Base-by-base conservation (phyloP, 2,329 filamentous ascomycete genomes). In the Phaeophleospora eucalypticola region DNA sequence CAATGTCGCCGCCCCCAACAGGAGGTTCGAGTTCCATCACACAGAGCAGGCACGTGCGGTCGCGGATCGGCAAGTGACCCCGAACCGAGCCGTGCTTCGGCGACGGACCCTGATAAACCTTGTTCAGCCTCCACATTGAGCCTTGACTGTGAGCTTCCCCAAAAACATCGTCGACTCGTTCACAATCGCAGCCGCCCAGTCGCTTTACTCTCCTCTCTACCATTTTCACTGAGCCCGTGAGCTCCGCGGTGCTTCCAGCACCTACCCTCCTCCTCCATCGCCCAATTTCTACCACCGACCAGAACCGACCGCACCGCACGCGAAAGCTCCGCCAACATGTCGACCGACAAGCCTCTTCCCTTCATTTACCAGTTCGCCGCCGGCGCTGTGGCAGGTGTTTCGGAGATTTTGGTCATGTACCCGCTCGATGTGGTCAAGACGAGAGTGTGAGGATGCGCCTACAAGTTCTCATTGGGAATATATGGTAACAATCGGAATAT, bases 371-470 rank as follows among this genome's bases (percentile, higher is more conserved):
- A 95, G 76, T 95, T 97, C 77, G 86, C 84, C 69, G 90, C 91
- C 66, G 90, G 90, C 83, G 93, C 93, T 68, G 87, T 98, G 67
- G 93, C 93, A 66, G 93, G 93, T 78, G 90, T 98, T 58, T 97
- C 91, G 62, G 93, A 98, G 60, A 61, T 64, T 45, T 51, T 67
- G 54, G 58, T 59, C 68, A 96, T 90, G 93, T 98, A 98, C 77
- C 93, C 93, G 59, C 79, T 98, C 69, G 93, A 98, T 70, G 93
- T 98, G 49, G 89, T 97, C 71, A 97, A 97, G 81, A 97, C 93
- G 57, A 80, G 91, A 84, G 86, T 95, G 87, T 93, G 81, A 79
- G 84, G 24, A 39, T 15, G 20, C 10, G 24, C 27, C 19, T n/a
- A 24, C 24, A 32, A 36, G 15, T 12, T 44, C 17, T 20, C 18